Base-by-base conservation (phyloP, 2,329 filamentous ascomycete genomes). In the Exserohilum rostratum region DNA sequence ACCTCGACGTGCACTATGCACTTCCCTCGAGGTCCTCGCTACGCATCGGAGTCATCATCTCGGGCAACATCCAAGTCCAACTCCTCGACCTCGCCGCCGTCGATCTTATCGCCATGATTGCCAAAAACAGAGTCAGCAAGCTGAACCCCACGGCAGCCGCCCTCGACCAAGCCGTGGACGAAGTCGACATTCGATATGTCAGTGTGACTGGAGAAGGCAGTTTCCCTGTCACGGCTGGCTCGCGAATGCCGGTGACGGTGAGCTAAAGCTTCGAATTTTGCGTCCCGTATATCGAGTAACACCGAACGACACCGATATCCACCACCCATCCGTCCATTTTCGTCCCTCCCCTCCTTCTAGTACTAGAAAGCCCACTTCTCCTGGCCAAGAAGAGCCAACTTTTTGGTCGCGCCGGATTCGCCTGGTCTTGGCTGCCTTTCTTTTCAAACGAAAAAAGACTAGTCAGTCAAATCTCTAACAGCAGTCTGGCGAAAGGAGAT, bases 241-340 rank as follows among this genome's bases (percentile, higher is more conserved):
- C 67, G 48, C 67, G 71, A 45, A 72, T 75, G 61, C 69, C 70
- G 60, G 69, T 73, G 55, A 74, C 73, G 70, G 73, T 75, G 67
- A 74, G 70, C 67, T 69, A 61, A 53, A 62, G 55, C 55, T 47
- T 65, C 61, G 62, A 62, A 59, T 15, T 69, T 66, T n/a, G n/a
- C n/a, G 64, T 61, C 65, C 55, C 55, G 44, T 53, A 63, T 58
- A 62, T 46, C n/a, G n/a, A n/a, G n/a, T n/a, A n/a, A n/a, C n/a
- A n/a, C n/a, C n/a, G n/a, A n/a, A n/a, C n/a, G n/a, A n/a, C n/a
- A n/a, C n/a, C n/a, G n/a, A n/a, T n/a, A n/a, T n/a, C n/a, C n/a
- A n/a, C n/a, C n/a, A n/a, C n/a, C n/a, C n/a, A n/a, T n/a, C n/a
- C n/a, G n/a, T n/a, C n/a, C 64, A 54, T 62, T 65, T 60, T 51